Evolutionary conservation across 148 eudicot genomes (phyloP).

Genomic region (Camellia japonica): DNA sequence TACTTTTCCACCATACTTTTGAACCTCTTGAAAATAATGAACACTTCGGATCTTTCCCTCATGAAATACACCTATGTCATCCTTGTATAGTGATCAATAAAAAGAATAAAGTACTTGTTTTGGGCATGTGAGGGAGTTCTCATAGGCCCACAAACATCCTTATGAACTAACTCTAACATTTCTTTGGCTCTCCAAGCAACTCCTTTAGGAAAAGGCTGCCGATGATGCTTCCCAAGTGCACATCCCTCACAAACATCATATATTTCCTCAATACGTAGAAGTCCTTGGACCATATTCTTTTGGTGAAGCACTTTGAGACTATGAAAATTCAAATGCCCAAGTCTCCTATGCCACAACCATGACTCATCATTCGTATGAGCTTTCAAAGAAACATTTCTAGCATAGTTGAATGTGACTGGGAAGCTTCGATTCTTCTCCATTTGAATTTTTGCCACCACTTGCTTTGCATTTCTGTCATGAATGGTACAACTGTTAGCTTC

Average conservation of each 20-base stretch:
- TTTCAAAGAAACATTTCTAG: not conserved
- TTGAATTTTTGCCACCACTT: too few species aligned
- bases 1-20: conserved; percentile 13
- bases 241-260: conserved; percentile 5
- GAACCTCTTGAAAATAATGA: not conserved
- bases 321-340: not conserved
- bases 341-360: not conserved
- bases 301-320: not conserved
- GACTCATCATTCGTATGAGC: not conserved
- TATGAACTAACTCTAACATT: conserved; percentile 4
- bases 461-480: too few species aligned
- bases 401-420: not conserved
- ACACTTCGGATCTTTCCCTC: conserved; percentile 10
- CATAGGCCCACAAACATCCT: conserved; percentile 18
- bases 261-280: not conserved
- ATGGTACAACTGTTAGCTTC: too few species aligned
- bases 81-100: conserved; percentile 7
- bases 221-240: conserved; percentile 6
- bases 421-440: not conserved
- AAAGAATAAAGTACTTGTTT: conserved; percentile 9
- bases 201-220: conserved; percentile 8
- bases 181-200: not conserved
- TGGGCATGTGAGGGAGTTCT: not conserved
- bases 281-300: not conserved
- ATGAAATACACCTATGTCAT: conserved; percentile 23